These are phyloP conservation scores for Galium porrigens DNA, from an alignment of 305 asterid genomes.

Conservation along the genomic window DNA sequence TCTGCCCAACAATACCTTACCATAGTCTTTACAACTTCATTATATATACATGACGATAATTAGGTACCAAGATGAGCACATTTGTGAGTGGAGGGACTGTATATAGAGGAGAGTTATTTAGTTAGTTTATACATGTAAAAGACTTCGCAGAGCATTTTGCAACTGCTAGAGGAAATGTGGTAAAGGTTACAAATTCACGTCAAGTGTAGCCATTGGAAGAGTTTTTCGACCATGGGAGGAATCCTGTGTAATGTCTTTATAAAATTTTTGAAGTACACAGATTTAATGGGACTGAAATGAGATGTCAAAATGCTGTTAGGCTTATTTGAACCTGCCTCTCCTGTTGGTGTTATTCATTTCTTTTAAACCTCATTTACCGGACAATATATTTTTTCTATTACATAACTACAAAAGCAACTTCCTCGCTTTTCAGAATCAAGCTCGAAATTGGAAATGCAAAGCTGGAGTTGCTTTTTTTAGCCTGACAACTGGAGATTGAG, in stretches of 20 bases:
- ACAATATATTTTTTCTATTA: too few species aligned
- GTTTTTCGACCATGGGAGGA: neutral
- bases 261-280: neutral
- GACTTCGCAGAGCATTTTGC: neutral
- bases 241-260: neutral
- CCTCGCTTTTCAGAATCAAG: constrained; percentile 1
- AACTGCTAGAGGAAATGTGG: neutral
- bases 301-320: neutral
- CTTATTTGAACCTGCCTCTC: neutral
- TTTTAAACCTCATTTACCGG: neutral
- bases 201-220: neutral
- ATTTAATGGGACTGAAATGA: neutral
- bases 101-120: constrained; percentile 28
- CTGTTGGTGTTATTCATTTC: neutral
- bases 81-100: constrained; percentile 29
- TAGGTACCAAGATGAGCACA: constrained; percentile 22
- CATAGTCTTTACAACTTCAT: neutral
- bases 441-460: neutral
- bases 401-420: neutral
- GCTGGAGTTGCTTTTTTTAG: neutral
- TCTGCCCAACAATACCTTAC: neutral
- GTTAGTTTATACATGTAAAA: constrained; percentile 36
- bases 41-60: constrained; percentile 16
- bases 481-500: neutral
- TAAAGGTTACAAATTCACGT: neutral